Base-by-base conservation (phyloP, 176 grass and related monocot genomes). In the Eragrostis nindensis region DNA sequence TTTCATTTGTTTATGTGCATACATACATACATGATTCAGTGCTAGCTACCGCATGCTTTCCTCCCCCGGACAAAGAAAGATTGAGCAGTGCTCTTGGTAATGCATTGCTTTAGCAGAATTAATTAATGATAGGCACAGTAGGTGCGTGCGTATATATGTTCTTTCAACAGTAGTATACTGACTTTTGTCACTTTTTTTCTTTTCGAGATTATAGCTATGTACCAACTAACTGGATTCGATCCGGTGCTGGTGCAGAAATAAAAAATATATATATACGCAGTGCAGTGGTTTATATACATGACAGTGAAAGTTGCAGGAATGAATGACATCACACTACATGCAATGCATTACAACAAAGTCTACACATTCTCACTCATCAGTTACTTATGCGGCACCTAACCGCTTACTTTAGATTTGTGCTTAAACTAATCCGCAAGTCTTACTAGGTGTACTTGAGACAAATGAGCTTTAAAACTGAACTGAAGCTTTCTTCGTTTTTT, bases 301-400 rank as follows among this genome's bases (percentile, higher is more conserved):
- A 64, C 30, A 63, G 49, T 29, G 74, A 63, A 7, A 71, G 66
- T 63, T 30, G 55, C 42, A 70, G 54, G 30, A 68, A 80, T 22
- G 32, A 14, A 80, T 80, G 64, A 69, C 40, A 13, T 42, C 45
- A 67, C 49, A 40, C 71, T 68, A 61, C 45, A 73, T 12, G 21
- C 2, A 36, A 36, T 4, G 32, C 32, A 36, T 36, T 36, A 36
- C 32, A 36, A 36, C 32, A 36, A 36, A 36, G 32, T 36, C 32
- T 36, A 36, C 52, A 21, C 52, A 54, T 54, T 54, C 50, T 1
- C 5, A 54, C 49, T 52, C 49, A 18, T 17, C 16, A 52, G 4
- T 19, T 18, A 6, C 6, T 52, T 6, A 52, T 18, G 17, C 18
- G 18, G 36, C 19, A 43, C 65, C 19, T 11, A 69, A 69, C 66